These are phyloP conservation scores for Macadamia tetraphylla DNA, from an alignment of 164 flowering plant species.

Conservation along the genomic window DNA sequence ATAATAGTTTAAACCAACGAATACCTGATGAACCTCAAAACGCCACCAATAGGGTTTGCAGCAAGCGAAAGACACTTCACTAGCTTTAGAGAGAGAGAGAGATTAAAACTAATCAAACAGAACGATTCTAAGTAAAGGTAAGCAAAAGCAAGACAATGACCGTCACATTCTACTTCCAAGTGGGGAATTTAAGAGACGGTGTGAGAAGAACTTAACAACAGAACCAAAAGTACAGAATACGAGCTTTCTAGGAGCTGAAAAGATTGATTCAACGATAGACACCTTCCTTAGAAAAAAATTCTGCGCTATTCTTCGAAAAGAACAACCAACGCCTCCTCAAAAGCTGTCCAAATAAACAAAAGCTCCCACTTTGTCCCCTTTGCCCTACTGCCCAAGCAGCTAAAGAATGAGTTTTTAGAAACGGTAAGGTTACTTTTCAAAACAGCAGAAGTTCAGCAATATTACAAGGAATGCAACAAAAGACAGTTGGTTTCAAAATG, in stretches of 20 bases:
- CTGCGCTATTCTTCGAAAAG: not conserved
- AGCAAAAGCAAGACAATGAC: not conserved
- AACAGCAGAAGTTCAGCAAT: not conserved
- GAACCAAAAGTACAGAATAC: not conserved
- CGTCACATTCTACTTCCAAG: not conserved
- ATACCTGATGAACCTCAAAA: too few species aligned
- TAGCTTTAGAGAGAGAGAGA: constrained; percentile 3
- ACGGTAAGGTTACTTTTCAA: not conserved
- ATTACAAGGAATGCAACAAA: not conserved
- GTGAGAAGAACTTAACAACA: not conserved
- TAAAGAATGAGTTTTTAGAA: not conserved
- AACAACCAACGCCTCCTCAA: not conserved
- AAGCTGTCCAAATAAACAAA: too few species aligned
- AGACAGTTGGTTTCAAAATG: not conserved
- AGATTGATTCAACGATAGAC: not conserved
- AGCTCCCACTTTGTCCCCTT: too few species aligned
- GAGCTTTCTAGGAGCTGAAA: not conserved
- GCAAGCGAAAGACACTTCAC: not conserved
- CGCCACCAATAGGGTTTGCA: not conserved
- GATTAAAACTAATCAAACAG: not conserved
- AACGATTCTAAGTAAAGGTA: not conserved
- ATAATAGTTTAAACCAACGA: too few species aligned
- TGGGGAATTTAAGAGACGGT: not conserved
- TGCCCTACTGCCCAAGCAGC: too few species aligned
- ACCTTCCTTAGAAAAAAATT: not conserved